Evolutionary conservation across 1,139 yeast genomes (phyloP), one percentile per base, ranked within the genome.

Genomic region (Ogataea hybrid): DNA sequence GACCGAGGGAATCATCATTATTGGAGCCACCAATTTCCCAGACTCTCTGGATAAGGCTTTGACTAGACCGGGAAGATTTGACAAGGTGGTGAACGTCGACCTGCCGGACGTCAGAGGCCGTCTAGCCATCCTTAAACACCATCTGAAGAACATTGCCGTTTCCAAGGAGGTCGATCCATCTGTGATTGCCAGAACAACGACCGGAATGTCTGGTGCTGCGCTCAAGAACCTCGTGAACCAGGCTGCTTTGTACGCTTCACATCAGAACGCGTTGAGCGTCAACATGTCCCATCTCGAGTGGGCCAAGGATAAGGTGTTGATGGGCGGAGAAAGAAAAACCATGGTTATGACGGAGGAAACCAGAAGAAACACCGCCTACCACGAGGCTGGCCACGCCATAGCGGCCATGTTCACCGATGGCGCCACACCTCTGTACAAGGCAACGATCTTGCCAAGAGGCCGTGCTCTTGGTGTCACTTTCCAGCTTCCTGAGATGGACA

Each of bases 371-470:
- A 94, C 98, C 15, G 98, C 98, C 2, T 94, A 82, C 64, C 99
- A 92, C 67, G 99, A 92, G 69, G 99, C 98, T 8, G 99, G 99
- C 3, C 99, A 92, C 67, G 98, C 98, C 4, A 87, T 92, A 46
- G 88, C 90, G 87, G 97, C 98, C 5, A 76, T 92, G 79, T 92
- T 77, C 65, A 87, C 96, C 9, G 81, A 82, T 9, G 97, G 96
- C n/a, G 97, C 98, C 8, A 89, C 96, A 6, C 90, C 96, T 3
- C 73, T 94, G 47, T 94, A 94, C 68, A 92, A 92, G 67, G 98
- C 97, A 2, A 94, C 99, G 0, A 90, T 92, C 53, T 73, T 92
- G 50, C 98, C 98, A 36, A 79, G 99, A 62, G 99, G 99, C 32
- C 75, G 95, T 54, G 97, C 98, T 0, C 72, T 92, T 42, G 99